These are phyloP conservation scores for Citeromyces hawaiiensis DNA, from an alignment of 1,139 yeast species.

Conservation along the genomic window DNA sequence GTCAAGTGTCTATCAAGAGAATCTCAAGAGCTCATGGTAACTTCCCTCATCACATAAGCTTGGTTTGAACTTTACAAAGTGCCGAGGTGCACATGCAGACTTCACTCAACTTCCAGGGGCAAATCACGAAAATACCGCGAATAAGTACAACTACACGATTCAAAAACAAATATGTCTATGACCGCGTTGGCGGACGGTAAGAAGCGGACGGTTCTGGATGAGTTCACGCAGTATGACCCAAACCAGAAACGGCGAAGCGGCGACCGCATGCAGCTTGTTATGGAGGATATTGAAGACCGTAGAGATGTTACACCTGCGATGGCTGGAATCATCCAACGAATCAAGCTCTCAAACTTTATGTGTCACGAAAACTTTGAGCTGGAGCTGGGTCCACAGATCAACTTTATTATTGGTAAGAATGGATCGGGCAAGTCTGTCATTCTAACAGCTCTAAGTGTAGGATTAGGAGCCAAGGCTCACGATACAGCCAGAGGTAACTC, in stretches of 20 bases:
- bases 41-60: too few relatives aligned
- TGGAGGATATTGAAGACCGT: background rate
- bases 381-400: constrained; percentile 70
- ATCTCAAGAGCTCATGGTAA: too few relatives aligned
- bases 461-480: constrained; percentile 90
- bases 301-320: constrained; percentile 21
- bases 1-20: too few relatives aligned
- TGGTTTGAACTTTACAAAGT: too few relatives aligned
- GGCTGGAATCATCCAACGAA: constrained; percentile 44
- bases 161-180: background rate
- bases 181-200: constrained; percentile 5
- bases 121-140: too few relatives aligned
- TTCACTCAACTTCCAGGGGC: too few relatives aligned
- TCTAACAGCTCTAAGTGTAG: constrained; percentile 80
- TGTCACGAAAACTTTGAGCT: constrained; percentile 72
- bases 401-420: constrained; percentile 86
- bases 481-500: constrained; percentile 78
- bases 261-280: constrained; percentile 12
- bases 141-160: too few relatives aligned
- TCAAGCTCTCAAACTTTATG: constrained; percentile 63
- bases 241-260: constrained; percentile 10
- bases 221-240: constrained; percentile 14
- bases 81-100: too few relatives aligned
- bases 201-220: constrained; percentile 12
- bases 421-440: constrained; percentile 96